Evolutionary conservation across 1,284 basidiomycete species (phyloP), one percentile per base, ranked within the genome.

Genomic region (Ganoderma meredithae): DNA sequence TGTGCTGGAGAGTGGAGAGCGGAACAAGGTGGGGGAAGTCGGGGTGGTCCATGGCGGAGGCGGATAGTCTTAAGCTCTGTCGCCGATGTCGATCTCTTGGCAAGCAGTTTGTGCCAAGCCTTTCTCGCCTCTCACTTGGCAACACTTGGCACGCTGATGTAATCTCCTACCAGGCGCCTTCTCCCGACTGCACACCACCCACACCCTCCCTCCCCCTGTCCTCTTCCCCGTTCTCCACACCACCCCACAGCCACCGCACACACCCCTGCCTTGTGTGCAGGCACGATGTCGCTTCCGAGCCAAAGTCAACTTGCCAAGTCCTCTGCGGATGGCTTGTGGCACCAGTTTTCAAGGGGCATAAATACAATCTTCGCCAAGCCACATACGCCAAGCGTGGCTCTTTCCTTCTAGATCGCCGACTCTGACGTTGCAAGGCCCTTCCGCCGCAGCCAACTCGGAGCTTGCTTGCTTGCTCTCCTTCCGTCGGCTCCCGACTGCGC

Each of bases 51-150:
- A 73, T 74, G 72, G 69, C 67, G 49, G 64, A 67, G 62, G 62
- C 62, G 64, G 66, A 67, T 68, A 66, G 67, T 70, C 70, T 74
- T 74, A 70, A 73, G 66, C 71, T 69, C 69, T 65, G 63, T 71
- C 68, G 67, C 72, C 74, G 72, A 75, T 75, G 72, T 72, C 75
- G 75, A 77, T 75, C 75, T 76, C 73, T 76, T 76, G 74, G 74
- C 74, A 70, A 60, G 22, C 44, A 13, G 64, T 47, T 41, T 62
- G 31, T 71, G 75, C 75, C 75, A 76, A 76, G 75, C 62, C 73
- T 49, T 47, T 67, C 64, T 55, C 67, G 58, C 56, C n/a, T 59
- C 9, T 7, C 63, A 49, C 69, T 72, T 71, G 71, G 69, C 69
- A 59, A 36, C 31, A 52, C 71, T 72, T 72, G 71, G 71, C 71